Evolutionary conservation across 768 basidiomycete species (phyloP), one percentile per base, ranked within the genome.

Genomic region (Neoboletus subvelutipes): DNA sequence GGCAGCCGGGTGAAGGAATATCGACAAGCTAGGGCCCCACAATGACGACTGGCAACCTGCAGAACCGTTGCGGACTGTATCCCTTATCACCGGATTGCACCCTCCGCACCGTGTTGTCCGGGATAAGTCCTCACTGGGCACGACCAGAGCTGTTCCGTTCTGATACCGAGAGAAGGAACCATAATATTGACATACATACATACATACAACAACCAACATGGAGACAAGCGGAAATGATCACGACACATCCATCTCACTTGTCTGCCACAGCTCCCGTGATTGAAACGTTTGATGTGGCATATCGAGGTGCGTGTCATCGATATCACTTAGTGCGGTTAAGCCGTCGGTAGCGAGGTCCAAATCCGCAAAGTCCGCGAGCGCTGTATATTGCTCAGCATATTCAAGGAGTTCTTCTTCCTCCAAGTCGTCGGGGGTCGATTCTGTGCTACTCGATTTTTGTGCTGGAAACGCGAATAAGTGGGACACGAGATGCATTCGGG

Each of bases 401-500:
- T 78, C 83, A 40, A 78, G 74, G 1, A 86, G 71, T 59, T 86
- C 85, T 57, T 80, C 83, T 49, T 83, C 79, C 9, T 83, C 80
- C 10, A 80, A 64, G 40, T 84, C 83, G 1, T 74, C 77, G 0
- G 80, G 81, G 0, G 68, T 73, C 26, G 68, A 70, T 46, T 72
- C 59, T 12, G 61, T 11, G 55, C 41, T 50, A 31, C 45, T 47
- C 22, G 49, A 42, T 8, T 20, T 42, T 37, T 28, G 49, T 11
- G 43, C 69, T 60, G 15, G 11, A 37, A 20, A 22, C 9, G 40
- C 10, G 2, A 33, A 64, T 52, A 34, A 63, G 60, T 15, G 18
- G 39, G 42, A 47, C n/a, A 45, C 20, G 41, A 33, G 1, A 33
- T 34, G 4, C 26, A 3, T 36, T 33, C 36, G 9, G 15, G 20